Base-by-base conservation (phyloP, 805 yeast genomes). In the Tetrapisispora fleetii region DNA sequence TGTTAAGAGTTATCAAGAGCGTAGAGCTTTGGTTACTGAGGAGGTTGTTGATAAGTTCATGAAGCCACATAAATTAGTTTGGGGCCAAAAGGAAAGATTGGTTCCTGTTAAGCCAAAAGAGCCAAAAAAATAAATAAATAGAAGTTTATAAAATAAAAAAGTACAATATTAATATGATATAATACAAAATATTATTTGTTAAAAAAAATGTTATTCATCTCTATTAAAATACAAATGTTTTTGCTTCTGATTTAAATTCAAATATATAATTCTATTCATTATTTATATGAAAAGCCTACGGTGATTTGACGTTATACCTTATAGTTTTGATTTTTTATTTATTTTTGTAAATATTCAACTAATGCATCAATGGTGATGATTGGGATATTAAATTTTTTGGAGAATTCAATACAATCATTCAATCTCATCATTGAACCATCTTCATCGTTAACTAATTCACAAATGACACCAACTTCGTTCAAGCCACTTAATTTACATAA, bases 351-450 rank as follows among this genome's bases (percentile, higher is more conserved):
- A 63, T 81, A 73, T 53, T 78, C 75, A 17, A 76, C 81, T 53
- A 90, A 62, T 51, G 80, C 84, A 55, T 87, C 85, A 58, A 91
- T 90, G 32, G 89, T 83, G 53, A 91, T 80, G 21, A 87, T 69
- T 62, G 83, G 85, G 51, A 93, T 68, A 43, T 73, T 73, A 58
- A 78, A 79, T 55, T 77, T 64, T 58, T 76, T 65, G 40, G 85
- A 75, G 62, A 93, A 93, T 58, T 71, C 70, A 42, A 76, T 67
- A 68, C 98, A 93, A 63, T 93, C 96, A 53, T 81, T 84, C 53
- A 89, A 72, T 65, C 99, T 81, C 83, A 90, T 88, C 98, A 93
- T 93, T 54, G 84, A 72, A 0, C 99, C 99, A 60, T 93, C 98
- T 43, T 80, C 84, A 55, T 89, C 98, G 50, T 84, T 79, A 22